Percentiles rank a stretch among this genome's conserved stretches.
Conservation (phyloP, 768 basidiomycete genomes). For the Piloderma croceum region DNA sequence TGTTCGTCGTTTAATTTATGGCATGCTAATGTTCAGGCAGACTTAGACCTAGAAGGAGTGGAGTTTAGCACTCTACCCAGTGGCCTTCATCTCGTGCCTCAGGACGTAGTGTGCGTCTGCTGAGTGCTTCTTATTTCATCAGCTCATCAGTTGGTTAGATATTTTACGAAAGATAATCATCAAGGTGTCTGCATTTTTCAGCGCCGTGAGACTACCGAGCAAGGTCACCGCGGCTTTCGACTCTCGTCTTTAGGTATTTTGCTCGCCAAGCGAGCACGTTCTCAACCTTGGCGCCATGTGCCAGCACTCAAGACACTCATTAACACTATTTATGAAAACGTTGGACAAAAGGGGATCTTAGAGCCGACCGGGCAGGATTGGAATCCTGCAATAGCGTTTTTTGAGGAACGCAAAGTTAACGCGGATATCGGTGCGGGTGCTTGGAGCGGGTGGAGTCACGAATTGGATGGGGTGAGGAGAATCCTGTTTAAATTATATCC, state of each 20-base stretch:
- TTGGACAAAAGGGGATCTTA: constrained; percentile 42
- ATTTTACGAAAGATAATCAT: constrained; percentile 65
- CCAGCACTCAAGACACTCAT: constrained; percentile 57
- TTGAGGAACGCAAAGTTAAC: constrained; percentile 54
- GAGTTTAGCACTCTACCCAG: constrained; percentile 82
- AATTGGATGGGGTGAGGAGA: constrained; percentile 53
- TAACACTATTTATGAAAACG: constrained; percentile 44
- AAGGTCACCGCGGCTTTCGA: constrained; percentile 74
- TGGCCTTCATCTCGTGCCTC: constrained; percentile 73
- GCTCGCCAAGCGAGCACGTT: constrained; percentile 55
- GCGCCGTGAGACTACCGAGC: constrained; percentile 59
- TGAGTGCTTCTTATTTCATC: constrained; percentile 1
- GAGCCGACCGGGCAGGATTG: constrained; percentile 54
- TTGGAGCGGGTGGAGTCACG: constrained; percentile 67
- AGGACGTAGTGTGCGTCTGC: constrained; percentile 65
- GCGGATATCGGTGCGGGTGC: constrained; percentile 51
- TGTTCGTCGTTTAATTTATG: neutral
- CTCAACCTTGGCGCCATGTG: constrained; percentile 75
- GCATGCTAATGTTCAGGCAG: constrained; percentile 28
- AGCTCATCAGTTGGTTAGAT: constrained; percentile 33
- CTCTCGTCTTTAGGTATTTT: constrained; percentile 75
- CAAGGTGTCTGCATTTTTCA: constrained; percentile 74
- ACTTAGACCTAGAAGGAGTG: constrained; percentile 59
- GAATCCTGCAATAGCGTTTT: constrained; percentile 58
- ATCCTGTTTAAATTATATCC: too few species aligned